Evolutionary conservation across 108 stramenopile species (phyloP), one percentile per base, ranked within the genome.

Genomic region (Cyclotella kingstonii): DNA sequence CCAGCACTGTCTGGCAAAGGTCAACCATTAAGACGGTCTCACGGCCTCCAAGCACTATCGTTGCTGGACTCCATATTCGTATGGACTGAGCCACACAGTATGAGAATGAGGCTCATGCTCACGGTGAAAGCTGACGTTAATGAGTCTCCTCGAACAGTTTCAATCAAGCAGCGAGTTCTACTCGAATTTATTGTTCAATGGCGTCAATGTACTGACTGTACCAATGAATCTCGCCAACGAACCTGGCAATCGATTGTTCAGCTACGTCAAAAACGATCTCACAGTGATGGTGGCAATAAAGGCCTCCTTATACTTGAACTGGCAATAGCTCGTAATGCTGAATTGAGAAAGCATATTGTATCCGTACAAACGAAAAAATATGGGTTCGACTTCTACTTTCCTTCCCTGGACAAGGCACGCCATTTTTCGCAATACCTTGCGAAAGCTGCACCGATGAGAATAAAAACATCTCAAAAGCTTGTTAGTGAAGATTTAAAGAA

Each of bases 361-460:
- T 78, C 80, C 52, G 87, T 95, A 22, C 84, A 97, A 70, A 67
- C 93, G 26, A 85, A 78, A 49, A 73, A 74, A 34, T 74, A 96
- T 55, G 99, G 99, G 5, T 90, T 99, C 68, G 99, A 99, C 71
- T 99, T 99, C 78, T 98, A 96, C 83, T 99, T 97, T 55, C 54
- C 76, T 9, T 57, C 63, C 8, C 56, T 83, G 43, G 68, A 81
- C 50, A 83, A 98, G 30, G 95, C 96, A 6, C 82, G 88, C 35
- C 63, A 77, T 25, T 98, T 99, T 82, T 52, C 82, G 0, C 69
- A 81, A 30, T 98, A 95, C 67, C 49, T 99, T 33, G 73, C 87
- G 33, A 65, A 80, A 10, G 73, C 90, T 8, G 86, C 93, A 17
- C 97, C 99, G 1, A 81, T 89, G 83, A 76, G 81, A 48, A 79